Evolutionary conservation across 2,329 filamentous ascomycete species (phyloP), one percentile per base, ranked within the genome.

Genomic region (Cladophialophora exuberans): DNA sequence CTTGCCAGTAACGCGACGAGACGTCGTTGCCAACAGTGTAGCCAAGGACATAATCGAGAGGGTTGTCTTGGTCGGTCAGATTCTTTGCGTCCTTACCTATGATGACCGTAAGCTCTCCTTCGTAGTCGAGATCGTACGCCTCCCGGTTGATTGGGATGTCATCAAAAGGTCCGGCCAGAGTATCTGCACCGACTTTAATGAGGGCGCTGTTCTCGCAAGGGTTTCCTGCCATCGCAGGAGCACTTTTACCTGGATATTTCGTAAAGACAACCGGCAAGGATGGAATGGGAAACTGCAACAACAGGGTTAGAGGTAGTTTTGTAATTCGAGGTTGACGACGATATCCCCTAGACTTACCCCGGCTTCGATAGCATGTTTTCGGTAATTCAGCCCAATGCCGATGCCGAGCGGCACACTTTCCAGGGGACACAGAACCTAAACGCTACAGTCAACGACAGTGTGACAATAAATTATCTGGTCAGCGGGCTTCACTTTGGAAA

Each of bases 61-160:
- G 72, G 0, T 73, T 73, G 11, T 70, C 61, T 1, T 52, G 65
- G 36, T 71, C 65, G 1, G 70, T 58, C 0, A 83, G 74, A 50
- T 83, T 70, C 56, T 81, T 81, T 15, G 76, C 79, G 13, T 77
- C 73, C 38, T 75, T 76, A 1, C 76, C 77, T 18, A 83, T 78
- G 1, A 85, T 73, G n/a, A 85, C 72, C 47, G 70, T 43, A 10
- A 59, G 33, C 23, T 59, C 57, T 22, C 47, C 58, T 38, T 60
- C 58, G 42, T 60, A 60, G 39, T 60, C 58, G 3, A 58, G 42
- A n/a, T 58, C 71, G 50, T 73, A 69, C 0, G 70, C 70, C 15
- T 73, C 62, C 47, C 69, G 69, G 20, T 73, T 68, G 42, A 75
- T 68, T 0, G 67, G 63, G 25, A 76, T 71, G 22, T 59, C 54